Evolutionary conservation across 2,329 filamentous ascomycete genomes (phyloP), one percentile per base, ranked within the genome.

Genomic region (Penicillium sp.): DNA sequence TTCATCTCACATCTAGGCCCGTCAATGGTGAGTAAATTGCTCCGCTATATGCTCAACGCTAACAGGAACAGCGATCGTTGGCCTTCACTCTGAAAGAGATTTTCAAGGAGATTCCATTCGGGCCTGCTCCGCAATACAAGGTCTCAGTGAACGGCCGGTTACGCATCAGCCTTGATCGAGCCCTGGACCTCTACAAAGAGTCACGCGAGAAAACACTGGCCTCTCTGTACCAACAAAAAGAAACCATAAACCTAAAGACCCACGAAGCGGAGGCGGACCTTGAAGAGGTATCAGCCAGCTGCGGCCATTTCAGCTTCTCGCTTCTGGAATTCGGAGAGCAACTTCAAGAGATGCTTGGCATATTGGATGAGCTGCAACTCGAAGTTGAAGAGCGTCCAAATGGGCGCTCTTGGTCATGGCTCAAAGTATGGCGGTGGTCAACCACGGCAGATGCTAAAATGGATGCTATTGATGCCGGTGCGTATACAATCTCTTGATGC

Each of bases 281-380:
- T 53, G 94, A 99, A 71, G 94, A 99, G 72, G 92, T 97, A 10
- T 92, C 93, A 39, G 93, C 94, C n/a, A 95, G 92, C 53, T 99
- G 94, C 67, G 93, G 94, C 0, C 92, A 97, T 73, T 99, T 97
- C 69, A 93, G 90, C 68, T 97, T 94, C 70, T 95, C 89, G 41
- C 79, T 99, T 24, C 84, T 94, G 58, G 89, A 94, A 62, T 93
- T 97, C 67, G 92, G 91, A 0, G 90, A 96, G 68, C 92, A 97
- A 67, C 89, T 96, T 76, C 85, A 90, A 60, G 83, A 83, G 11
- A 94, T 96, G 63, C 74, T 99, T 42, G 85, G 90, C 48, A 87
- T 94, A 0, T 77, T 99, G 4, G 91, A 97, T 67, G 90, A 96
- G 40, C 75, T 97, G 39, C 92, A 94, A 69, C 70, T 76, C 6